Conservation (phyloP, 1,284 basidiomycete species). For the Trichosporon coremiiforme region DNA sequence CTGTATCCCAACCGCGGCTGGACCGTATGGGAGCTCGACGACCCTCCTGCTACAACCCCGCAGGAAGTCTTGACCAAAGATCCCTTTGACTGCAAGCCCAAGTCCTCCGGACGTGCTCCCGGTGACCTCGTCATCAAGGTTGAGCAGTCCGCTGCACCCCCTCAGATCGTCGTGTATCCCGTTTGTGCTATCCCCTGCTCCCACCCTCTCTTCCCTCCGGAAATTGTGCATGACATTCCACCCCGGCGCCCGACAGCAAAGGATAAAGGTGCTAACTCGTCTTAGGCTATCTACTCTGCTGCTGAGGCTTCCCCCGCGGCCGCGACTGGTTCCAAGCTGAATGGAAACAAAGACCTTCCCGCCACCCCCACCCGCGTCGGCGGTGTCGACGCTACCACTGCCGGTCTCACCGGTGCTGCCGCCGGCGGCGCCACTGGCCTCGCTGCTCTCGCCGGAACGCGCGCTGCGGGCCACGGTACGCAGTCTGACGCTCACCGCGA, state of each 20-base stretch:
- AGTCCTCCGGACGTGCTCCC: not conserved
- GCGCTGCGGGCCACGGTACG: slow-evolving; percentile 22
- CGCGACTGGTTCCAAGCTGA: slow-evolving; percentile 23
- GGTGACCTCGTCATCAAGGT: slow-evolving; percentile 21
- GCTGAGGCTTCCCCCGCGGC: slow-evolving; percentile 44
- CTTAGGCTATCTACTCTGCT: slow-evolving; percentile 43
- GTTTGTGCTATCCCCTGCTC: slow-evolving; percentile 22
- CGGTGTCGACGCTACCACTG: not conserved
- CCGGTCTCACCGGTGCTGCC: slow-evolving; percentile 10
- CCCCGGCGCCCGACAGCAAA: slow-evolving; percentile 1
- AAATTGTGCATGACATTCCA: slow-evolving; percentile 35
- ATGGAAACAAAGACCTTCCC: slow-evolving; percentile 24
- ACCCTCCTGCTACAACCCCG: slow-evolving; percentile 2
- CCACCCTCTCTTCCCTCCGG: slow-evolving; percentile 22
- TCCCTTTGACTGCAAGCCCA: not conserved
- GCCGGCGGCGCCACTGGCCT: slow-evolving; percentile 22
- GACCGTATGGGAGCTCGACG: slow-evolving; percentile 41
- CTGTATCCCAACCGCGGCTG: slow-evolving; percentile 47
- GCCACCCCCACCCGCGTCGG: slow-evolving; percentile 23
- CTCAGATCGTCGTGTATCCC: slow-evolving; percentile 21
- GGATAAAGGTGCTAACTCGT: slow-evolving; percentile 26
- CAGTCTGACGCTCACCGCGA: slow-evolving; percentile 12
- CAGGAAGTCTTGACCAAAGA: not conserved
- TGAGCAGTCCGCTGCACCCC: not conserved
- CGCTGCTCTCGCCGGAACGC: slow-evolving; percentile 21